Conservation (phyloP, 1,284 basidiomycete species). For the Fomitopsis pinicola region DNA sequence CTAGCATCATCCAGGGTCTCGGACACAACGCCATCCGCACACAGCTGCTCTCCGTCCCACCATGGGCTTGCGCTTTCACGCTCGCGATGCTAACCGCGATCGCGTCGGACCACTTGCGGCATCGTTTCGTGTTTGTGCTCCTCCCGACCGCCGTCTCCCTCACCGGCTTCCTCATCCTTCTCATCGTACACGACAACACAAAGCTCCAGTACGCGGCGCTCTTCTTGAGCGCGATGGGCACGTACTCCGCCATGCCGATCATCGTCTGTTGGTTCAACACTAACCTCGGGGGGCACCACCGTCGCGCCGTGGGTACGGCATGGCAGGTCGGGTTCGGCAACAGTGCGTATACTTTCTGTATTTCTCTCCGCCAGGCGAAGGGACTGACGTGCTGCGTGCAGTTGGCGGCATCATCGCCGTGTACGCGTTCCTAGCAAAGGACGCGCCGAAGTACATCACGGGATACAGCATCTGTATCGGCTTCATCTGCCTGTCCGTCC, state of each 20-base stretch:
- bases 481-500: constrained; percentile 24
- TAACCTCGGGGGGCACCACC: constrained; percentile 26
- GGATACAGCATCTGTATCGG: constrained; percentile 28
- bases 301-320: constrained; percentile 24
- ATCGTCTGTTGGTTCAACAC: constrained; percentile 31
- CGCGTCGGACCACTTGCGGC: constrained; percentile 21
- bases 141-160: constrained; percentile 19
- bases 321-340: constrained; percentile 29
- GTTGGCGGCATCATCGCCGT: constrained; percentile 29
- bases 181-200: constrained; percentile 23
- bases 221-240: constrained; percentile 28
- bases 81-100: constrained; percentile 26
- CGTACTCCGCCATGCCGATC: constrained; percentile 28
- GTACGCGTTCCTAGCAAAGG: constrained; percentile 27
- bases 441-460: constrained; percentile 25
- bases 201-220: constrained; percentile 28
- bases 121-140: constrained; percentile 26
- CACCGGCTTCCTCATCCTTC: constrained; percentile 26
- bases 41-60: constrained; percentile 51
- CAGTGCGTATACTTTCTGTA: constrained; percentile 13
- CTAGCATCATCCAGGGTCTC: constrained; percentile 33
- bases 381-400: neutral
- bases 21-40: constrained; percentile 41
- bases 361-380: neutral
- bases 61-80: constrained; percentile 34